Percentiles rank a stretch among this genome's conserved stretches.
phyloP scores from a whole-genome alignment of 306 rosid genomes.

The Cajanus cajan region DNA sequence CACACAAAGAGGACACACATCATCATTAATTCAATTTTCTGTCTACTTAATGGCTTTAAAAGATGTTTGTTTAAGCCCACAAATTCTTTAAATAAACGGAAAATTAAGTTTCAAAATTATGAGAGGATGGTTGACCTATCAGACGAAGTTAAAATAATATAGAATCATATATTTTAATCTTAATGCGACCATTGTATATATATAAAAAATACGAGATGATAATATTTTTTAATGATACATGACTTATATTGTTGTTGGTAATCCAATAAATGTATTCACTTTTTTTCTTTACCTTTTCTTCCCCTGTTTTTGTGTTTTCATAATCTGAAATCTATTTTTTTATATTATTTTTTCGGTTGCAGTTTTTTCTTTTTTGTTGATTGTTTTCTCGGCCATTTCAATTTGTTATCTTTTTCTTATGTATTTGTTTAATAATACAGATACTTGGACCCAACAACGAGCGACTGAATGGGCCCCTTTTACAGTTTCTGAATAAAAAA shows the following conservation, averaged over 20 bases:
- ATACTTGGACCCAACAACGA: background rate
- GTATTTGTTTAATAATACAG: background rate
- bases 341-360: background rate
- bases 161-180: too few species aligned
- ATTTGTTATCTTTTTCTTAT: background rate
- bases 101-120: background rate
- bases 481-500: background rate
- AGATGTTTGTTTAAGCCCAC: background rate
- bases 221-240: too few species aligned
- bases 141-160: too few species aligned
- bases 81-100: background rate
- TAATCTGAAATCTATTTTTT: background rate
- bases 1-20: background rate
- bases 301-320: too few species aligned
- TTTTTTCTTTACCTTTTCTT: too few species aligned
- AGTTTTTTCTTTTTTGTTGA: background rate
- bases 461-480: background rate
- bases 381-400: background rate
- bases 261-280: too few species aligned
- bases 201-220: background rate
- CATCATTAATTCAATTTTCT: background rate
- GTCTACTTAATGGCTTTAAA: background rate
- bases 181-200: too few species aligned
- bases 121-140: too few species aligned
- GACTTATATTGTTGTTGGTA: too few species aligned